These are phyloP conservation scores for Ceratobasidium sp. DNA, from an alignment of 1,284 basidiomycete genomes.

Conservation along the genomic window DNA sequence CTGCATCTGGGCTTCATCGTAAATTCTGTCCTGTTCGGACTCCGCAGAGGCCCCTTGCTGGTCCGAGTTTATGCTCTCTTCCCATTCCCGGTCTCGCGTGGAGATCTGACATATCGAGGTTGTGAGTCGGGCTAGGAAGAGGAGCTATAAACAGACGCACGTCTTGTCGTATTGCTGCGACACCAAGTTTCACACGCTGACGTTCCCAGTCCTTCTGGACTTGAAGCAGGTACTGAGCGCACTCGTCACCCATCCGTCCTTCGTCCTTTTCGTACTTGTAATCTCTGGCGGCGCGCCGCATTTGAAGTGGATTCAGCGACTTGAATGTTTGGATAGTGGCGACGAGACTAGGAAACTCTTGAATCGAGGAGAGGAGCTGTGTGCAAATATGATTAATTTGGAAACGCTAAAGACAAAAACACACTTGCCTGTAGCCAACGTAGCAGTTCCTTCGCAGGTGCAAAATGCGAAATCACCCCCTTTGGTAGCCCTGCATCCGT, in stretches of 20 bases:
- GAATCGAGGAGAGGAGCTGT: slow-evolving; percentile 85
- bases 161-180: slow-evolving; percentile 80
- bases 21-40: slow-evolving; percentile 43
- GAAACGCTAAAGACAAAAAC: slow-evolving; percentile 1
- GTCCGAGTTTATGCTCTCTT: slow-evolving; percentile 59
- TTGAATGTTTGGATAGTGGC: slow-evolving; percentile 88
- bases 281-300: slow-evolving; percentile 90
- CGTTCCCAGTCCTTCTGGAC: slow-evolving; percentile 96
- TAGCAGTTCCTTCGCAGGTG: slow-evolving; percentile 83
- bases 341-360: slow-evolving; percentile 85
- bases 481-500: slow-evolving; percentile 79
- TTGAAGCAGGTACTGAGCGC: slow-evolving; percentile 89
- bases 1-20: slow-evolving; percentile 57
- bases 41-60: slow-evolving; percentile 50
- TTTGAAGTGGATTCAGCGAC: slow-evolving; percentile 91
- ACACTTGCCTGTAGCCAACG: slow-evolving; percentile 80
- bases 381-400: slow-evolving; percentile 3
- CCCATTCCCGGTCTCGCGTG: slow-evolving; percentile 68
- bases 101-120: slow-evolving; percentile 58
- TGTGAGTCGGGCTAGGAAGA: no score
- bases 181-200: slow-evolving; percentile 79
- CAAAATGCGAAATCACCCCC: slow-evolving; percentile 81
- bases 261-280: slow-evolving; percentile 97
- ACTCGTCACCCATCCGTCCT: slow-evolving; percentile 90
- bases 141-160: slow-evolving; percentile 52